Percentiles rank a stretch among this genome's conserved stretches.
phyloP scores from a whole-genome alignment of 352 stramenopile species.

The Plasmopara muralis region DNA sequence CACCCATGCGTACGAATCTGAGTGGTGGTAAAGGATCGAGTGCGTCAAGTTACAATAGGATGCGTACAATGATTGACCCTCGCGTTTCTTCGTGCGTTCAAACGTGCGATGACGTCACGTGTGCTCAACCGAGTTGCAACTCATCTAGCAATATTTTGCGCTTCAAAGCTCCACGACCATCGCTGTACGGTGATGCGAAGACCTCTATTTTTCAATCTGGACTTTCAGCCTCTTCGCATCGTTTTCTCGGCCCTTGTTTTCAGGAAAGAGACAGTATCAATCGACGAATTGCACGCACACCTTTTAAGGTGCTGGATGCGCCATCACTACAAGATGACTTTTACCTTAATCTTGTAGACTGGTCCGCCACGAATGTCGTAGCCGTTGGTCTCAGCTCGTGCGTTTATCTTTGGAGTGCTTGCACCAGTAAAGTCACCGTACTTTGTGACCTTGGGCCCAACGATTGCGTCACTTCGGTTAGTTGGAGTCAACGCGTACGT shows the following conservation, averaged over 20 bases:
- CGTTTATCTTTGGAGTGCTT: slow-evolving; percentile 95
- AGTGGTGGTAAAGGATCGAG: slow-evolving; percentile 10
- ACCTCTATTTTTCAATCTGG: slow-evolving; percentile 40
- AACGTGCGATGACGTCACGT: slow-evolving; percentile 28
- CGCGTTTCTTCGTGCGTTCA: slow-evolving; percentile 19
- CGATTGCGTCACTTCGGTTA: slow-evolving; percentile 90
- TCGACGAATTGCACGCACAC: slow-evolving; percentile 87
- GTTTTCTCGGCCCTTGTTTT: slow-evolving; percentile 12
- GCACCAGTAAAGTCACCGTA: slow-evolving; percentile 90
- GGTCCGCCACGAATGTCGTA: slow-evolving; percentile 93
- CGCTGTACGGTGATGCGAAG: slow-evolving; percentile 54
- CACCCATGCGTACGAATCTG: slow-evolving; percentile 29
- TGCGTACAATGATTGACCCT: slow-evolving; percentile 28
- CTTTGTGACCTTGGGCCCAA: slow-evolving; percentile 78
- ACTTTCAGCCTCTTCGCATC: slow-evolving; percentile 35
- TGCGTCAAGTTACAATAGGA: slow-evolving; percentile 13
- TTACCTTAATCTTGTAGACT: slow-evolving; percentile 98
- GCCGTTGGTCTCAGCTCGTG: slow-evolving; percentile 90
- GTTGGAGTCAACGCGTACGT: slow-evolving; percentile 87
- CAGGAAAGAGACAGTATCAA: slow-evolving; percentile 26
- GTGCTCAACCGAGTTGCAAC: slow-evolving; percentile 22
- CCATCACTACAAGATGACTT: slow-evolving; percentile 96
- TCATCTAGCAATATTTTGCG: slow-evolving; percentile 63
- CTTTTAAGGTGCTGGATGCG: slow-evolving; percentile 97
- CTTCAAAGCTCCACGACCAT: slow-evolving; percentile 61